Evolutionary conservation across 768 basidiomycete genomes (phyloP), one percentile per base, ranked within the genome.

Genomic region (Tylopilus vinaceipallidus): DNA sequence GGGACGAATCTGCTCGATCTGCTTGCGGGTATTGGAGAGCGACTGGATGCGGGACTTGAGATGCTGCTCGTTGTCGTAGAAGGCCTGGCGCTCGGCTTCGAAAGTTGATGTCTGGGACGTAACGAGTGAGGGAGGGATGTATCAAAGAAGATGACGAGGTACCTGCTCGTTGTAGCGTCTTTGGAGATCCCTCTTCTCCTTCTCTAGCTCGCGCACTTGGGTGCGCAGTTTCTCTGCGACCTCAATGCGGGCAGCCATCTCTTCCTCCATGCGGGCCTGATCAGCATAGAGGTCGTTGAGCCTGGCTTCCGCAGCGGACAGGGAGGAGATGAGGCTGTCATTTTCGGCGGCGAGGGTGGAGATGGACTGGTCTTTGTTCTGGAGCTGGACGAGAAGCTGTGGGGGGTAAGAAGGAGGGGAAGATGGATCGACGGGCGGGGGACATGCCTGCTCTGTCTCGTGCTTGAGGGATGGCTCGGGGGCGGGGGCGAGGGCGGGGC

Each of bases 21-120:
- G 78, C 63, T 78, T 87, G 51, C 83, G 80, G 37, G 80, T 75
- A 54, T 89, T 81, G 7, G 79, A 74, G 33, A 93, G 80, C 8
- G 86, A 88, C 62, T 88, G 85, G 44, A 95, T 92, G 52, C 91
- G 88, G 38, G 88, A 88, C 69, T 92, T 93, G 56, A 94, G 83
- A 67, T 93, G 91, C 64, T 94, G 88, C 61, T 95, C 92, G 61
- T 91, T 92, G 69, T 95, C 92, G 62, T 92, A 92, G 68, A 93
- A 89, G 14, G 91, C 80, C 65, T 94, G 91, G 29, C 93, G 86
- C 69, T 95, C 93, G 8, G 90, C 88, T 62, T 95, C 93, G 63
- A 94, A 95, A 3, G 88, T 87, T 16, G 81, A 73, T n/a, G 84
- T 85, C 91, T 95, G 62, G 29, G 37, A 49, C 29, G 45, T 50